phyloP scores from a whole-genome alignment of 352 stramenopile genomes.

The Phytophthora rubi region DNA sequence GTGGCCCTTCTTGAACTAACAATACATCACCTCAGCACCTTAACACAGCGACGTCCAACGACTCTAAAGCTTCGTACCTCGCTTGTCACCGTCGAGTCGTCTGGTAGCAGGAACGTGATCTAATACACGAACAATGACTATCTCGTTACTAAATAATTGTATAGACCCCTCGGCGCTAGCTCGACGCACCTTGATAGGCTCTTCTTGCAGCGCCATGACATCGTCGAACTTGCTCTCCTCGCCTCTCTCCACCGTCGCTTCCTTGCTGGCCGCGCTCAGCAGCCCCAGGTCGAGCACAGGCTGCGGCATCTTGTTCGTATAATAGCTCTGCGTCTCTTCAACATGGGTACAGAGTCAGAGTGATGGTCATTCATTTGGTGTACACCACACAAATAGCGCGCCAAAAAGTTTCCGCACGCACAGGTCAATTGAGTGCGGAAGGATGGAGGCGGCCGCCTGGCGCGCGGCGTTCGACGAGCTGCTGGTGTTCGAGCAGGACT shows the following conservation, averaged over 20 bases:
- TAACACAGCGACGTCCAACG: not conserved
- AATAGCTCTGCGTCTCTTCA: constrained; percentile 17
- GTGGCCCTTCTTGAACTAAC: constrained; percentile 73
- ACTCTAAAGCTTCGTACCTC: constrained; percentile 24
- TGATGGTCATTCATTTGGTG: constrained; percentile 31
- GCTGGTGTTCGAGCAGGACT: constrained; percentile 69
- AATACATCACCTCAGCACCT: not conserved
- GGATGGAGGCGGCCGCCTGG: constrained; percentile 16
- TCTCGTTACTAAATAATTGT: not conserved
- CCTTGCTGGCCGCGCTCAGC: constrained; percentile 31
- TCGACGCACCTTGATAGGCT: constrained; percentile 47
- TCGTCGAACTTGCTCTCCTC: constrained; percentile 69
- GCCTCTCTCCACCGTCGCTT: constrained; percentile 13
- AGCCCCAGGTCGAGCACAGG: constrained; percentile 33
- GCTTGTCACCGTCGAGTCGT: constrained; percentile 57
- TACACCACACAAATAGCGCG: constrained; percentile 3
- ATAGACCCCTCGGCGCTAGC: too few relatives aligned
- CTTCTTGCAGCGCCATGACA: constrained; percentile 63
- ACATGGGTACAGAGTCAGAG: constrained; percentile 18
- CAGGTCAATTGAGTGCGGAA: not conserved
- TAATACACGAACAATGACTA: constrained; percentile 16
- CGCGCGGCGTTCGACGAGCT: constrained; percentile 35
- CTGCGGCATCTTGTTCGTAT: constrained; percentile 28
- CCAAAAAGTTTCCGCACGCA: constrained; percentile 22
- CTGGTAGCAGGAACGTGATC: constrained; percentile 62